These are phyloP conservation scores for Ceriops decandra DNA, from an alignment of 345 rosid genomes.

Conservation along the genomic window DNA sequence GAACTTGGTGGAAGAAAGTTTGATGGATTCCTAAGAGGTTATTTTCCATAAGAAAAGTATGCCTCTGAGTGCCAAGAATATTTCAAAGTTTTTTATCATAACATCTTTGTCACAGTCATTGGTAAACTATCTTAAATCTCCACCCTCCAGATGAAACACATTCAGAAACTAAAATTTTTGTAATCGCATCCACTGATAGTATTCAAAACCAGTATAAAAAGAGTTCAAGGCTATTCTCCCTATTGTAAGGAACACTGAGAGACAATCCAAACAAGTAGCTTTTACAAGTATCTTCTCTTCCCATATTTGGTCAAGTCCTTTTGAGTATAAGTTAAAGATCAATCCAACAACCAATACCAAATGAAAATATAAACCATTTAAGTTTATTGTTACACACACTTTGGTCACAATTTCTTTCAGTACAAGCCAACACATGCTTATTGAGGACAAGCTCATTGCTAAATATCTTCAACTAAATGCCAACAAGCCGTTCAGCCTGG, in stretches of 20 bases:
- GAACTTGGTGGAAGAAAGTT: slow-evolving; percentile 20
- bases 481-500: background rate
- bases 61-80: background rate
- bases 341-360: too few species aligned
- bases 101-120: background rate
- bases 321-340: too few species aligned
- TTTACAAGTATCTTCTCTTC: too few species aligned
- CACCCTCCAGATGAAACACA: background rate
- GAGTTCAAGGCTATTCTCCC: too few species aligned
- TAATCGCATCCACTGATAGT: background rate
- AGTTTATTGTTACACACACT: background rate
- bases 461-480: background rate
- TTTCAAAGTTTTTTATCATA: too few species aligned
- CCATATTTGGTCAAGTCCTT: too few species aligned
- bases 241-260: too few species aligned
- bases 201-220: background rate
- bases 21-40: background rate
- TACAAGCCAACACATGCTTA: background rate
- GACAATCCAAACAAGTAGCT: too few species aligned
- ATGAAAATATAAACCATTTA: too few species aligned
- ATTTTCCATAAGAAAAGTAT: too few species aligned
- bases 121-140: background rate
- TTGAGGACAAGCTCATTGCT: background rate
- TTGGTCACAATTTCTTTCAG: background rate
- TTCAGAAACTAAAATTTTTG: background rate